phyloP scores from a whole-genome alignment of 148 eudicot genomes.

The Chenopodium suecicum region DNA sequence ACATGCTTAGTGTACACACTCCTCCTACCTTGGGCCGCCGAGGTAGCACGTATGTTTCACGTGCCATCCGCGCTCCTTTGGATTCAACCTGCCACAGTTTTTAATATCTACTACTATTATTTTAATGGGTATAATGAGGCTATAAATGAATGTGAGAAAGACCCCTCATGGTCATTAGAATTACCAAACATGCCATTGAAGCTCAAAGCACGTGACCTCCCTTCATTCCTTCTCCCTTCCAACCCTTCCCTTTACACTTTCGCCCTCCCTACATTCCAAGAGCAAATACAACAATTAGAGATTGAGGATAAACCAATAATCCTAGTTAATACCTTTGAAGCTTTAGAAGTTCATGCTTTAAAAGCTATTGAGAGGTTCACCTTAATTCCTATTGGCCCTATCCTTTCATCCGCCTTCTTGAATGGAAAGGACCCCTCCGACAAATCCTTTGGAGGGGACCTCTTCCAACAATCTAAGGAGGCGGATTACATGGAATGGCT shows the following conservation, averaged over 20 bases:
- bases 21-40: slow-evolving; percentile 54
- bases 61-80: slow-evolving; percentile 50
- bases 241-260: slow-evolving; percentile 21
- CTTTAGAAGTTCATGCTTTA: slow-evolving; percentile 44
- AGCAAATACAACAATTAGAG: slow-evolving; percentile 37
- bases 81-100: slow-evolving; percentile 61
- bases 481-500: slow-evolving; percentile 48
- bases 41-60: slow-evolving; percentile 46
- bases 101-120: slow-evolving; percentile 52
- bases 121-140: slow-evolving; percentile 37
- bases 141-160: slow-evolving; percentile 23
- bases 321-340: slow-evolving; percentile 64
- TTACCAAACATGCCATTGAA: slow-evolving; percentile 44
- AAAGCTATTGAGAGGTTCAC: slow-evolving; percentile 31
- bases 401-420: slow-evolving; percentile 40
- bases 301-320: slow-evolving; percentile 38
- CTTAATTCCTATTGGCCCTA: slow-evolving; percentile 42
- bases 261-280: slow-evolving; percentile 34
- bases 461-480: slow-evolving; percentile 22
- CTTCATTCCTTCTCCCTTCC: slow-evolving; percentile 53
- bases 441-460: slow-evolving; percentile 30
- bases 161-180: slow-evolving; percentile 39
- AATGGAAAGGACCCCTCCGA: slow-evolving; percentile 34
- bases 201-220: slow-evolving; percentile 43
- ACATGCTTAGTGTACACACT: slow-evolving; percentile 53